Evolutionary conservation across 1,139 yeast species (phyloP).

Genomic region (Lodderomyces oxycetoniae): DNA sequence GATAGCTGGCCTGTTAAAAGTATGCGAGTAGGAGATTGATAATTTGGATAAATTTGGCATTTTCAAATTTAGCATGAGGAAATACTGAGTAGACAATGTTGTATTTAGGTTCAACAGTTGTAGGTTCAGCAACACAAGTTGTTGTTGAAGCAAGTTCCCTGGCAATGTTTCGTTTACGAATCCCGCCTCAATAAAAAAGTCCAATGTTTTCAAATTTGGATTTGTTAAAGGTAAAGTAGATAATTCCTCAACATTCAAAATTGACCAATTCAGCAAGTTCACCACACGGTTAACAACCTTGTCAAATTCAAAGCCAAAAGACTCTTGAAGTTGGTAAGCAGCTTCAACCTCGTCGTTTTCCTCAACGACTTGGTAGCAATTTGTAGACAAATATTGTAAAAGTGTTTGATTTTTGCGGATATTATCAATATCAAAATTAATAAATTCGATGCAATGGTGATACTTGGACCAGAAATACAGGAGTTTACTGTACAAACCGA

Average conservation of each 20-base stretch:
- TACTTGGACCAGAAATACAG: conserved; percentile 9
- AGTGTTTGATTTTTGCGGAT: conserved; percentile 12
- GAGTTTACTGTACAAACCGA: conserved; percentile 9
- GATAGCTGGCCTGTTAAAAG: conserved; percentile 10
- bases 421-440: conserved; percentile 14
- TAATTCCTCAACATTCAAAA: conserved; percentile 11
- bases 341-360: conserved; percentile 13
- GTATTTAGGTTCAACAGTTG: conserved; percentile 12
- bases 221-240: conserved; percentile 8
- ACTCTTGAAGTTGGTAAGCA: not conserved
- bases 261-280: conserved; percentile 13
- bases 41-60: conserved; percentile 11
- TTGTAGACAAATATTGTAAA: conserved; percentile 11
- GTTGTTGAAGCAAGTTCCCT: conserved; percentile 2
- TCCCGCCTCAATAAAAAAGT: conserved; percentile 12
- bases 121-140: conserved; percentile 5
- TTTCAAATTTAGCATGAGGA: conserved; percentile 6
- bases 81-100: conserved; percentile 12
- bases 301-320: not conserved
- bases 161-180: conserved; percentile 3
- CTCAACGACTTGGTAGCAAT: conserved; percentile 9
- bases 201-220: conserved; percentile 11
- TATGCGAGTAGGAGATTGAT: conserved; percentile 12
- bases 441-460: conserved; percentile 13
- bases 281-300: conserved; percentile 4